Conservation (phyloP, 1,284 basidiomycete species). For the Cutaneotrichosporon cyanovorans region DNA sequence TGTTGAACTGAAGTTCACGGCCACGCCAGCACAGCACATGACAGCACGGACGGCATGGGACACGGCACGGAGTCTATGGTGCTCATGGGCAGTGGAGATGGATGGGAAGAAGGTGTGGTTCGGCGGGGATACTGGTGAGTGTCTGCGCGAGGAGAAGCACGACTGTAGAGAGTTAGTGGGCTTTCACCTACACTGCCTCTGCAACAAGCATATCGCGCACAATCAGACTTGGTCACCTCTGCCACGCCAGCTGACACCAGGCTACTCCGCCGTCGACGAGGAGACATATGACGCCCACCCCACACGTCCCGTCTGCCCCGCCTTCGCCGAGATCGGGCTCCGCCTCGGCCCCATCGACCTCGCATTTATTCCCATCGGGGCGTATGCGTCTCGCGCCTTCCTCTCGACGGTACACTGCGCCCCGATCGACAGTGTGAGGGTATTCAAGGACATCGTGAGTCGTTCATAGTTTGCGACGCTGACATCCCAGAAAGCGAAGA, state of each 20-base stretch:
- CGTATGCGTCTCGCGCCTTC: slow-evolving; percentile 55
- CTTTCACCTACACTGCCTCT: too few species aligned
- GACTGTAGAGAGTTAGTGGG: too few species aligned
- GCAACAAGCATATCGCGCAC: too few species aligned
- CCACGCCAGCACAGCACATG: slow-evolving; percentile 50
- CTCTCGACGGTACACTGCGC: slow-evolving; percentile 57
- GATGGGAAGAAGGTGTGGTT: slow-evolving; percentile 51
- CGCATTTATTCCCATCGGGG: slow-evolving; percentile 60
- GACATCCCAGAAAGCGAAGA: slow-evolving; percentile 44
- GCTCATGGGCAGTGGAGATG: slow-evolving; percentile 51
- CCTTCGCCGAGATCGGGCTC: slow-evolving; percentile 22
- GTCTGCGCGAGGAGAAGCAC: too few species aligned
- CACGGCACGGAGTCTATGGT: slow-evolving; percentile 55
- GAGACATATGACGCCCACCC: slow-evolving; percentile 42
- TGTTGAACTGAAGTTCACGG: slow-evolving; percentile 23
- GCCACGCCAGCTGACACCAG: slow-evolving; percentile 11
- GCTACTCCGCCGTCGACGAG: slow-evolving; percentile 47
- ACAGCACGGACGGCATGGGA: slow-evolving; percentile 52
- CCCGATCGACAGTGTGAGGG: slow-evolving; percentile 57
- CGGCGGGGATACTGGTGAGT: slow-evolving; percentile 62
- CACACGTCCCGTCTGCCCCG: slow-evolving; percentile 45
- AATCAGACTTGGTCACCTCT: not conserved
- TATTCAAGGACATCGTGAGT: slow-evolving; percentile 56
- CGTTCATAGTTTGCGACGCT: slow-evolving; percentile 25
- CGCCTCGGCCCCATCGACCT: slow-evolving; percentile 54